Evolutionary conservation across 441 rosid species (phyloP), one percentile per base, ranked within the genome.

Genomic region (Raphanus hybrid): DNA sequence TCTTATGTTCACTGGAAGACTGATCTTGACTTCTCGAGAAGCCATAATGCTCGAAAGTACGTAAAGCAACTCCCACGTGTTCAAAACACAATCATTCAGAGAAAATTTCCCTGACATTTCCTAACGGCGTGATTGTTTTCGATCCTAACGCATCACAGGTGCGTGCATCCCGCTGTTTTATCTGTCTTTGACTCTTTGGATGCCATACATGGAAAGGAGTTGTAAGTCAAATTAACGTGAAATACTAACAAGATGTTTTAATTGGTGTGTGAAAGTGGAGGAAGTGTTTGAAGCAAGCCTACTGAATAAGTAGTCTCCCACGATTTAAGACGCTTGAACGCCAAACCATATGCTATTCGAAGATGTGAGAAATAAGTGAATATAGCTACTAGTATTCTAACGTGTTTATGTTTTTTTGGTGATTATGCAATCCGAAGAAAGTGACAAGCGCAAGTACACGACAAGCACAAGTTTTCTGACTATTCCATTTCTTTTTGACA

Each of bases 401-500:
- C 29, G 34, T 62, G 75, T 26, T 16, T 54, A 1, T 54, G 59
- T 15, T 8, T 45, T 43, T 3, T 23, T 77, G 37, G 8, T 64
- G 35, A 35, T 69, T 54, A 32, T 76, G 75, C n/a, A 37, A 55
- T 57, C 58, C 9, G 32, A 63, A 37, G 57, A 52, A 63, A 35
- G 65, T 27, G 26, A 35, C 18, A 35, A 58, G 16, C n/a, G 34
- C 34, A 29, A 29, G 34, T 29, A 23, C 1, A 66, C 20, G 41
- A 67, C 9, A 48, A 67, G 6, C 29, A 43, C 12, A 43, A 3
- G 3, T 43, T 11, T 43, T 43, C 50, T 3, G 50, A 11, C 50
- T 43, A 43, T 43, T 11, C 50, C n/a, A 43, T 10, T 43, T 4
- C n/a, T n/a, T n/a, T n/a, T n/a, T n/a, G n/a, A n/a, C n/a, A n/a